Conservation (phyloP, 2,329 filamentous ascomycete species). For the Fusarium sp. region DNA sequence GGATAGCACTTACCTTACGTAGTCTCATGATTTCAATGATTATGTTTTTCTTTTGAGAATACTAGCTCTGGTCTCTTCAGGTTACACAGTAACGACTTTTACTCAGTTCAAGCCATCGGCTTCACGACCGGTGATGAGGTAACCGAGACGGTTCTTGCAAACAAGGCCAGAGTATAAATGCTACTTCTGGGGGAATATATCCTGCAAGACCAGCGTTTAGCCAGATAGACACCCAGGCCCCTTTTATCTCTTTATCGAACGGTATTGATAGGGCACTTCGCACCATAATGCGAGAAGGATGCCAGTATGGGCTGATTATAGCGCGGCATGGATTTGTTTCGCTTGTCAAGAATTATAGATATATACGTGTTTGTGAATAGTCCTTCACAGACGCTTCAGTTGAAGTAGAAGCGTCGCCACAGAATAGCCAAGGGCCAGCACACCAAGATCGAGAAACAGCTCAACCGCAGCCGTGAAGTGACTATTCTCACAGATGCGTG, state of each 20-base stretch:
- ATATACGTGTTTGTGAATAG: slow-evolving; percentile 17
- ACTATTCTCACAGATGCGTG: not conserved
- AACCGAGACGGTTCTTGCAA: not conserved
- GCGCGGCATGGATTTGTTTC: not conserved
- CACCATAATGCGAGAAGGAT: not conserved
- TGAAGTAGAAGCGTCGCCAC: slow-evolving; percentile 1
- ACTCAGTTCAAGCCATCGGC: not conserved
- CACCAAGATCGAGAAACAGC: slow-evolving; percentile 20
- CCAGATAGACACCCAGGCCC: slow-evolving; percentile 22
- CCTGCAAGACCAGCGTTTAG: slow-evolving; percentile 22
- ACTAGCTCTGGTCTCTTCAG: not conserved
- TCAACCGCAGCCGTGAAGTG: slow-evolving; percentile 1
- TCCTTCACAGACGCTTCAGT: not conserved
- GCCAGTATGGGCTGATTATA: not conserved
- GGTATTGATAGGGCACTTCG: not conserved
- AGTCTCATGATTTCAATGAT: not conserved
- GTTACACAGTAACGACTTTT: not conserved
- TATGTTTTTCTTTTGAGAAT: not conserved
- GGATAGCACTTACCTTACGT: not conserved
- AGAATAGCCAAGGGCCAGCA: slow-evolving; percentile 21
- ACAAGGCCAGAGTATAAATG: not conserved
- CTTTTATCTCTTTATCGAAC: not conserved
- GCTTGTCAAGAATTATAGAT: not conserved
- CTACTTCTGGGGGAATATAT: not conserved
- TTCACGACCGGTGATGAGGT: not conserved